Base-by-base conservation (phyloP, 345 rosid species). In the Eucalyptus polybractea region DNA sequence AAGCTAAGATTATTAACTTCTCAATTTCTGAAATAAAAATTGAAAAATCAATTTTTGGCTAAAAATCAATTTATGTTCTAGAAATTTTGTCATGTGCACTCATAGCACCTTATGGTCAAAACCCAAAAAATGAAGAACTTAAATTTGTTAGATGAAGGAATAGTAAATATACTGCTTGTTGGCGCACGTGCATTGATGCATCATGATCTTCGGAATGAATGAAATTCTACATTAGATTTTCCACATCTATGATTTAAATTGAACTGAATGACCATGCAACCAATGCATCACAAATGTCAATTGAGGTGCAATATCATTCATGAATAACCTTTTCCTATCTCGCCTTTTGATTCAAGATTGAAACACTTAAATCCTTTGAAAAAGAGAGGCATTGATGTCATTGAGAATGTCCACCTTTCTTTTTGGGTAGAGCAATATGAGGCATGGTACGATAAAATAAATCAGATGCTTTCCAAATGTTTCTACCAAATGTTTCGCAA, bases 21-120 rank as follows among this genome's bases (percentile, higher is more conserved):
- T n/a, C n/a, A n/a, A n/a, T n/a, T n/a, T n/a, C n/a, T n/a, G n/a
- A n/a, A n/a, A n/a, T n/a, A n/a, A n/a, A n/a, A n/a, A n/a, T n/a
- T n/a, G n/a, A n/a, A n/a, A n/a, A n/a, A n/a, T n/a, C n/a, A n/a
- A n/a, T n/a, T n/a, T n/a, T 1, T 13, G 0, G 1, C 6, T 0
- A 13, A 0, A 5, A 50, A 50, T 50, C 6, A 50, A 13, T 50
- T 49, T 49, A 0, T 49, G 1, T 49, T 49, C 14, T 1, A 49
- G 6, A 49, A 49, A 13, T 4, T 50, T 50, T 50, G 3, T 13
- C 50, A 50, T 50, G 1, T 1, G 5, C 15, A 49, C 15, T 0
- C 50, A 2, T 50, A 5, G 0, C 7, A 50, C 17, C 17, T 15
- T n/a, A 65, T n/a, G 19, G 6, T 7, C 37, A 16, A n/a, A 69